These are phyloP conservation scores for Peronospora belbahrii DNA, from an alignment of 352 stramenopile species.

Conservation along the genomic window DNA sequence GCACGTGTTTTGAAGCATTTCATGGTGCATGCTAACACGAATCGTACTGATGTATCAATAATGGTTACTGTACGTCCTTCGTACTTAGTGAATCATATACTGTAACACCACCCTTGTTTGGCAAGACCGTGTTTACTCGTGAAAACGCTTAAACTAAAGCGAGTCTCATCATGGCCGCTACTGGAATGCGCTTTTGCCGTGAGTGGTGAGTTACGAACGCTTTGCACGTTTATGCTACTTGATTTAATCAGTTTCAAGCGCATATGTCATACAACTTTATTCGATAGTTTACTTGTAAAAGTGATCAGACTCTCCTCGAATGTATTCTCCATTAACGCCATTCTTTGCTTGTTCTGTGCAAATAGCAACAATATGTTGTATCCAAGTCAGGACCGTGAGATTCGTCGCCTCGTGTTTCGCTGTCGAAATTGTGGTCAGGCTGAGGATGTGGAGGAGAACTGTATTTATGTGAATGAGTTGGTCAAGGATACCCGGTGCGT, in stretches of 20 bases:
- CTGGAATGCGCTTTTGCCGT: slow-evolving; percentile 84
- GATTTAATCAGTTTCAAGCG: not conserved
- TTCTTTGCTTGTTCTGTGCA: not conserved
- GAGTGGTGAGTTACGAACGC: slow-evolving; percentile 56
- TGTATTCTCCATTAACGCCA: slow-evolving; percentile 1
- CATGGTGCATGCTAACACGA: no score
- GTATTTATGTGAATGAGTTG: slow-evolving; percentile 89
- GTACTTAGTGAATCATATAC: not conserved
- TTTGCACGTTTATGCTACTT: not conserved
- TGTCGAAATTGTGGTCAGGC: slow-evolving; percentile 83
- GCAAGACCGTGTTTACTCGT: slow-evolving; percentile 7
- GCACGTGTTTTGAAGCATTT: no score
- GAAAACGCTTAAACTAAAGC: slow-evolving; percentile 10
- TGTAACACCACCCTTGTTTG: not conserved
- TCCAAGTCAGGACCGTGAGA: slow-evolving; percentile 81
- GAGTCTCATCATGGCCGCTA: slow-evolving; percentile 46
- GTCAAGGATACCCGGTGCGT: slow-evolving; percentile 81
- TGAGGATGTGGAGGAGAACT: slow-evolving; percentile 83
- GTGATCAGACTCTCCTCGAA: not conserved
- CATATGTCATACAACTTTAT: not conserved
- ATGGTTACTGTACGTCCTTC: no score
- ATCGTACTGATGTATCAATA: no score
- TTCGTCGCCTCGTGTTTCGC: slow-evolving; percentile 78
- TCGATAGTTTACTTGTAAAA: not conserved
- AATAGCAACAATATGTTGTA: slow-evolving; percentile 89